Base-by-base conservation (phyloP, 495 filamentous ascomycete species). In the Usnea hakonensis region DNA sequence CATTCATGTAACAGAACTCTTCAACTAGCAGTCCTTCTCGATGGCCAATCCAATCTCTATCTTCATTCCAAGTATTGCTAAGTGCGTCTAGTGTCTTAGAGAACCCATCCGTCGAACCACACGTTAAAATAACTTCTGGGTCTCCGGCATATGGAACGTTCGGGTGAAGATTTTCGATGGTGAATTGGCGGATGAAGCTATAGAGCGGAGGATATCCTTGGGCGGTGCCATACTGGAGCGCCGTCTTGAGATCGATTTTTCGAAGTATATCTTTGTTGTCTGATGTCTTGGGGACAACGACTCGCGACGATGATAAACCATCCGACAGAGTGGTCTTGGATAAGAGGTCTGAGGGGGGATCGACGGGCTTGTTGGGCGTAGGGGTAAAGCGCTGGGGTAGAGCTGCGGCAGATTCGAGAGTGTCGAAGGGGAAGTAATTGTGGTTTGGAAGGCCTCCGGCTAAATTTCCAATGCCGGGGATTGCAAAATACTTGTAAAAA, bases 401-500 rank as follows among this genome's bases (percentile, higher is more conserved):
- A 14, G 90, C 90, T 57, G 83, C 80, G 61, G 86, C 82, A n/a
- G 90, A 88, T 72, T 93, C 90, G 33, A 96, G 83, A 0, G 90
- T 95, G 61, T 96, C 91, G 72, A 88, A 96, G 19, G 92, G 92
- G 70, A 97, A 96, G 74, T 90, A 90, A 37, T 81, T 81, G 17
- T 83, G 73, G 72, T 91, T 87, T 26, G 92, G 92, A 17, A 95
- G 81, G 55, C 92, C 91, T 65, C 91, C 92, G 38, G 92, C 90
- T n/a, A 96, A 71, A 72, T 97, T 95, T 16, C 80, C 82, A 67
- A 96, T 91, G 28, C 85, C 85, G 0, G 91, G 90, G 58, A 92
- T 90, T 26, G 68, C 23, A 65, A 93, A 95, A 70, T 89, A 94
- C 68, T 90, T 92, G 74, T 96, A 96, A 67, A 91, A 88, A 37